Evolutionary conservation across 257 asterid species (phyloP).

Genomic region (Buddleja alternifolia): DNA sequence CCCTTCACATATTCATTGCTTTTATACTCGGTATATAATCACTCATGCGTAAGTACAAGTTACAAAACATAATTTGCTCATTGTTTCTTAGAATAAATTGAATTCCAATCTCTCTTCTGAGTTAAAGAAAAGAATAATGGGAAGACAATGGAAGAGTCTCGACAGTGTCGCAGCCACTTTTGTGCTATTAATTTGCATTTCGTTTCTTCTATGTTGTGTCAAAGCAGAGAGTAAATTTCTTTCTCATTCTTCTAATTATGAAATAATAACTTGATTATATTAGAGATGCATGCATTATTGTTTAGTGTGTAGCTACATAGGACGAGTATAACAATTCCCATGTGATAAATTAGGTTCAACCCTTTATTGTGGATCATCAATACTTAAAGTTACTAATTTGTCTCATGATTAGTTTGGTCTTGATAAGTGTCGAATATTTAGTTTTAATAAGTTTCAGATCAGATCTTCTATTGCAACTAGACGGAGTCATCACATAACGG

Average conservation of each 20-base stretch:
- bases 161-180: constrained; percentile 7
- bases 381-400: too few species aligned
- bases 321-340: too few species aligned
- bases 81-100: neutral
- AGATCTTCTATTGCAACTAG: too few species aligned
- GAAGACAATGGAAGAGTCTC: constrained; percentile 14
- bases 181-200: constrained; percentile 24
- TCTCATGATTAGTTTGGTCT: too few species aligned
- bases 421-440: too few species aligned
- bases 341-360: too few species aligned
- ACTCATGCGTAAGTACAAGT: neutral
- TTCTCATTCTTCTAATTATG: neutral
- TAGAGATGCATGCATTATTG: too few species aligned
- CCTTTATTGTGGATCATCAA: too few species aligned
- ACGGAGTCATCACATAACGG: too few species aligned
- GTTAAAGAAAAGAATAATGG: constrained; percentile 24
- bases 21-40: constrained; percentile 14
- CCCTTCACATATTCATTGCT: neutral
- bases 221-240: constrained; percentile 49
- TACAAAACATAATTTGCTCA: neutral
- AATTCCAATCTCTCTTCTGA: neutral
- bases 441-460: too few species aligned
- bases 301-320: too few species aligned
- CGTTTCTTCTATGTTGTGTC: constrained; percentile 29
- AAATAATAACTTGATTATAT: neutral